Base-by-base conservation (phyloP, 139 green algal genomes). In the Coelastrella sp. region DNA sequence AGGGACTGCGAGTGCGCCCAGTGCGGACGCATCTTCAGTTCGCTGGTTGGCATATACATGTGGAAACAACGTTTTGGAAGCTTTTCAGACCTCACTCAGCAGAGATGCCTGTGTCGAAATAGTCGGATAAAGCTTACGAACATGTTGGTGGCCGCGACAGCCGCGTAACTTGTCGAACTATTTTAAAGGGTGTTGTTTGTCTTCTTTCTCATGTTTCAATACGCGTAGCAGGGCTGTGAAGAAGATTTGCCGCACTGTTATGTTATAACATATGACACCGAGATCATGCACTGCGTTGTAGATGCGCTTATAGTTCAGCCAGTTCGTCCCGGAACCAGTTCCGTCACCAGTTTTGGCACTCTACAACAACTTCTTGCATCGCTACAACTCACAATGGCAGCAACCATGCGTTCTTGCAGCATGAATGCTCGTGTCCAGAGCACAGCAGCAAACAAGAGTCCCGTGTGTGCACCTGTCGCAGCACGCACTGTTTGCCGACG, bases 341-440 rank as follows among this genome's bases (percentile, higher is more conserved):
- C 21, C 2, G 53, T 64, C 21, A 27, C 53, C 27, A 32, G 7
- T 9, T 32, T 5, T 64, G 27, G 53, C 53, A 9, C 2, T n/a
- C 6, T 64, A 5, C 19, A 9, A n/a, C 17, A 64, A 9, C 53
- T 32, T 32, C 11, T 64, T 34, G 19, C 53, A 34, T 27, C 17
- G 53, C 53, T 69, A 69, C 62, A 69, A 30, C 62, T 32, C 48
- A 81, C 32, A 30, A 37, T 81, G 35, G 41, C 73, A 43, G 73
- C 73, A 51, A 53, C 73, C 27, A 81, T 81, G 73, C 73, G 41
- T 40, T 57, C 73, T 19, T 34, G 41, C 73, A 50, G 35, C 35
- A 66, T 81, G 48, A 27, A 81, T 27, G 73, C 73, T 67, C 73
- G 73, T 50, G 73, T 81, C 37, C 37, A 50, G 73, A 48, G 48